Percentiles rank a stretch among this genome's conserved stretches.
These are phyloP conservation scores for Nakazawaea pomicola DNA, from an alignment of 805 yeast genomes.

Conservation along the genomic window DNA sequence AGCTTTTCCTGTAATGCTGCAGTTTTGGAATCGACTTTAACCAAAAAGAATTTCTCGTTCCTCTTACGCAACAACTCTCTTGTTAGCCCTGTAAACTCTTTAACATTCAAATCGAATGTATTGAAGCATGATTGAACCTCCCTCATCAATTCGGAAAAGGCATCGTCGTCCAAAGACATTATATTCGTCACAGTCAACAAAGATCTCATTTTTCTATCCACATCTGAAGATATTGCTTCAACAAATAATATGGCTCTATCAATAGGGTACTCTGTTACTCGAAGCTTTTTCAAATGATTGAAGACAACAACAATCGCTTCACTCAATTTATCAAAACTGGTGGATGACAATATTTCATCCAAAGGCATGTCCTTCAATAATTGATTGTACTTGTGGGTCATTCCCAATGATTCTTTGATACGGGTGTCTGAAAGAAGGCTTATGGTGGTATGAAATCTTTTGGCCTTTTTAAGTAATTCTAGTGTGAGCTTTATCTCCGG, in stretches of 20 bases:
- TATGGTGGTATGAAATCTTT: constrained; percentile 76
- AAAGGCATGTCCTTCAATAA: constrained; percentile 70
- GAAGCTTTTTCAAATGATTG: constrained; percentile 57
- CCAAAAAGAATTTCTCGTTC: constrained; percentile 62
- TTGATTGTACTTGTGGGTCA: constrained; percentile 52
- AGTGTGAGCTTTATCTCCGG: constrained; percentile 53
- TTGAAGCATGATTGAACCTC: constrained; percentile 31
- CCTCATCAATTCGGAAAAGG: constrained; percentile 31
- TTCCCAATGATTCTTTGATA: constrained; percentile 45
- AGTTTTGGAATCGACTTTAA: constrained; percentile 49
- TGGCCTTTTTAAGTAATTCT: constrained; percentile 58
- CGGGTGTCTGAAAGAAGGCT: constrained; percentile 70
- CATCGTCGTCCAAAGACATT: constrained; percentile 35
- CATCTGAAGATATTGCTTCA: constrained; percentile 58
- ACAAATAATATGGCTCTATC: constrained; percentile 58
- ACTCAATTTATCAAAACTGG: constrained; percentile 38
- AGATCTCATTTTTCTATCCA: constrained; percentile 38
- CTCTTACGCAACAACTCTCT: constrained; percentile 74
- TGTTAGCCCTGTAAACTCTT: constrained; percentile 59
- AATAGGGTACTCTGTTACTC: constrained; percentile 58
- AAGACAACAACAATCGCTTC: constrained; percentile 44
- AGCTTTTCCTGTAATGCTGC: constrained; percentile 36
- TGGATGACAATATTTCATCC: constrained; percentile 46
- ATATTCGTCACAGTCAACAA: constrained; percentile 34
- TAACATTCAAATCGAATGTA: constrained; percentile 55